Percentiles rank a stretch among this genome's conserved stretches.
Evolutionary conservation across 805 yeast genomes (phyloP).

Genomic region (Kregervanrija delftensis): DNA sequence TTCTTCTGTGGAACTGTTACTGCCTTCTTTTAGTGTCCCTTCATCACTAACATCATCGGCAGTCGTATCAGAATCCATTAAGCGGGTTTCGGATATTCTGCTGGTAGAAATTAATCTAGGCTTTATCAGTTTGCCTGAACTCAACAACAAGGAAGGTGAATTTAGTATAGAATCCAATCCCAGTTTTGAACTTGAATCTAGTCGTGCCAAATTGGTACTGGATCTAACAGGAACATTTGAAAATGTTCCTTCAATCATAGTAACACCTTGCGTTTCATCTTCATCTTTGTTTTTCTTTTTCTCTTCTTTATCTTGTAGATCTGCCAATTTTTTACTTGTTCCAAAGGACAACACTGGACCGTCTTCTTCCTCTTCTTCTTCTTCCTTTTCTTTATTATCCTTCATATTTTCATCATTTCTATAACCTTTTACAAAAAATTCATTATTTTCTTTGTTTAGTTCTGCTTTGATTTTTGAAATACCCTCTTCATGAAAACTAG

Average conservation of each 20-base stretch:
- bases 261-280: conserved; percentile 1
- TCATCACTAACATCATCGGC: too few relatives aligned
- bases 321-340: not conserved
- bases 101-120: conserved; percentile 9
- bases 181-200: not conserved
- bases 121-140: conserved; percentile 1
- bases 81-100: not conserved
- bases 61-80: too few relatives aligned
- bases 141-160: not conserved
- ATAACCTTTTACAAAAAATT: conserved; percentile 1
- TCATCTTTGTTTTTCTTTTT: not conserved
- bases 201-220: not conserved
- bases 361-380: conserved; percentile 8
- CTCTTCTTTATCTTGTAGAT: not conserved
- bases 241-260: conserved; percentile 16
- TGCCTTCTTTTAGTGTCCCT: too few relatives aligned
- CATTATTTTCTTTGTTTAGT: too few relatives aligned
- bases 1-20: too few relatives aligned
- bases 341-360: conserved; percentile 11
- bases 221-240: conserved; percentile 10
- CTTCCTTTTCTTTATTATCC: not conserved
- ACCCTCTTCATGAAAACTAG: conserved; percentile 2
- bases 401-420: conserved; percentile 6
- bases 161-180: not conserved
- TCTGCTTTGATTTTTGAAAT: conserved; percentile 1